phyloP scores from a whole-genome alignment of 2,329 filamentous ascomycete species.

The Stachybotrys elegans region DNA sequence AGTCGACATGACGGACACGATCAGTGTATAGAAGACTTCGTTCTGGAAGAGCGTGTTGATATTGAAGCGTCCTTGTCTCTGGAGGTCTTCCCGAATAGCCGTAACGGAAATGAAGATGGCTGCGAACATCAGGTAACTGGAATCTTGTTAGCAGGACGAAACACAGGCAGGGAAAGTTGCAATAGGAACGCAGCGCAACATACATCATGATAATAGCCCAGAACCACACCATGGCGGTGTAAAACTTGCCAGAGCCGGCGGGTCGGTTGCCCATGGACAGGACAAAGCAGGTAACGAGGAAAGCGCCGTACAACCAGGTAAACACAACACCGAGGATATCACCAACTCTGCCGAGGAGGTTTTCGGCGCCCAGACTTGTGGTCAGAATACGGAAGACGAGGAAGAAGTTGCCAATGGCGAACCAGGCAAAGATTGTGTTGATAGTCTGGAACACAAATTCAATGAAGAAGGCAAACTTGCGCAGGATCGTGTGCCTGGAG shows the following conservation, averaged over 20 bases:
- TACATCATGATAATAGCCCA: constrained; percentile 94
- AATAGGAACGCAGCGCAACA: no score
- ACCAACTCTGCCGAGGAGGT: constrained; percentile 71
- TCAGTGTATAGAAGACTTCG: constrained; percentile 84
- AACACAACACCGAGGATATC: constrained; percentile 83
- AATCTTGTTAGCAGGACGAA: constrained; percentile 14
- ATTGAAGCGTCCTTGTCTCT: constrained; percentile 57
- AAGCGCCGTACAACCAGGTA: constrained; percentile 92
- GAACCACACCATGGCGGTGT: constrained; percentile 97
- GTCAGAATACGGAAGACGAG: constrained; percentile 97
- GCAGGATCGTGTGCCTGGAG: constrained; percentile 79
- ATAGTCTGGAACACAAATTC: constrained; percentile 93
- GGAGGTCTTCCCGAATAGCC: constrained; percentile 70
- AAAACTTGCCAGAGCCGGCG: constrained; percentile 87
- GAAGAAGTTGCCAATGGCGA: constrained; percentile 98
- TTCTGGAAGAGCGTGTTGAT: constrained; percentile 76
- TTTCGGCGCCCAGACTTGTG: constrained; percentile 65
- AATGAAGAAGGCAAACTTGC: constrained; percentile 85
- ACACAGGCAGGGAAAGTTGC: background rate
- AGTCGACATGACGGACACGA: constrained; percentile 86
- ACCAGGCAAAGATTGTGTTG: constrained; percentile 99
- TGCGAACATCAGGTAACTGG: constrained; percentile 84
- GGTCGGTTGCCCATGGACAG: constrained; percentile 91
- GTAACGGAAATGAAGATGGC: constrained; percentile 90
- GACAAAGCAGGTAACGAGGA: constrained; percentile 90